Evolutionary conservation across 352 stramenopile genomes (phyloP).

Genomic region (Phytophthora pluvialis): DNA sequence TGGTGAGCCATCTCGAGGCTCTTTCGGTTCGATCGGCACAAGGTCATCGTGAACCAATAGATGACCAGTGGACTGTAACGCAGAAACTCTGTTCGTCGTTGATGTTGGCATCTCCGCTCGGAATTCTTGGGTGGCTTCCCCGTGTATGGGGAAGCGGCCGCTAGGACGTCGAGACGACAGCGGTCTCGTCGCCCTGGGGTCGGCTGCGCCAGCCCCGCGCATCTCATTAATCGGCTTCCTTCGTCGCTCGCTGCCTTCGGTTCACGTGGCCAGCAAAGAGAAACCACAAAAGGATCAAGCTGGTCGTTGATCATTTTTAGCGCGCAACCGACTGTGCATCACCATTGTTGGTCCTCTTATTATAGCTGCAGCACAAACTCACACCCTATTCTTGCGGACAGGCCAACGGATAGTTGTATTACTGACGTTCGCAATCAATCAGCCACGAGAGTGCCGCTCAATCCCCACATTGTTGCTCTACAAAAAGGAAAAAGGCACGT

Average conservation of each 20-base stretch:
- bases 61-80: slow-evolving; percentile 27
- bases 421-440: not conserved
- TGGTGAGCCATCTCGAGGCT: slow-evolving; percentile 12
- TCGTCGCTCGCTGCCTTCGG: not conserved
- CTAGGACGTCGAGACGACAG: slow-evolving; percentile 12
- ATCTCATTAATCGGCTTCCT: slow-evolving; percentile 20
- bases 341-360: not conserved
- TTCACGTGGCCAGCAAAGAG: too few relatives aligned
- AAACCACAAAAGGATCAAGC: too few relatives aligned
- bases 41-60: slow-evolving; percentile 35
- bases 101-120: slow-evolving; percentile 7
- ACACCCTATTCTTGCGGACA: not conserved
- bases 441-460: too few relatives aligned
- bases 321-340: too few relatives aligned
- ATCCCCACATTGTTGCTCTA: too few relatives aligned
- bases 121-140: slow-evolving; percentile 17
- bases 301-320: too few relatives aligned
- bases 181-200: slow-evolving; percentile 17
- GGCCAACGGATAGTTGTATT: not conserved
- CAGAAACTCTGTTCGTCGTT: slow-evolving; percentile 1
- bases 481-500: too few relatives aligned
- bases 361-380: not conserved
- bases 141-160: slow-evolving; percentile 11
- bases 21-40: not conserved
- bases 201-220: slow-evolving; percentile 10